A percentile compares a stretch with the other conserved stretches of the same genome.
These are phyloP conservation scores for Suaeda aralocaspica DNA, from an alignment of 148 eudicot genomes.

Conservation along the genomic window DNA sequence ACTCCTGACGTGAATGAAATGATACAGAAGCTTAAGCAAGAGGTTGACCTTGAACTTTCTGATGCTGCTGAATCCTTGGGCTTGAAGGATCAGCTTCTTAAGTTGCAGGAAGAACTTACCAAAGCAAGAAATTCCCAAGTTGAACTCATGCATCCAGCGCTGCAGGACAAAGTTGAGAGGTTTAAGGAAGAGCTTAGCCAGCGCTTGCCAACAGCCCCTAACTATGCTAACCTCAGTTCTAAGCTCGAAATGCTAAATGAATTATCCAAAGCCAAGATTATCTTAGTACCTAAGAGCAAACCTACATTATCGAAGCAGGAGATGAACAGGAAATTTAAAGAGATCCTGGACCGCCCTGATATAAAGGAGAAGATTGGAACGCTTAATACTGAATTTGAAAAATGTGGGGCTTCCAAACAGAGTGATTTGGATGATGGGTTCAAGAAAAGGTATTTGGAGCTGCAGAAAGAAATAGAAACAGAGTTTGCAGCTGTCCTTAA, in stretches of 20 bases:
- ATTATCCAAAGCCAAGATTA: constrained; percentile 43
- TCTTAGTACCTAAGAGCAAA: constrained; percentile 43
- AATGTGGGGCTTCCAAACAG: constrained; percentile 42
- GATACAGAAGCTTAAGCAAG: constrained; percentile 53
- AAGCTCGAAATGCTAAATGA: constrained; percentile 72
- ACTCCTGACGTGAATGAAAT: constrained; percentile 47
- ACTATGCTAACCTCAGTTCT: constrained; percentile 48
- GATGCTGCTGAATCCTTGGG: constrained; percentile 72
- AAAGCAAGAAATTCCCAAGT: constrained; percentile 60
- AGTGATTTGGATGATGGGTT: constrained; percentile 40
- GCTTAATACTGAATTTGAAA: constrained; percentile 55
- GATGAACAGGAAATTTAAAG: constrained; percentile 47
- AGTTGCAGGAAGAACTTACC: constrained; percentile 55
- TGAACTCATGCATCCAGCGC: constrained; percentile 39
- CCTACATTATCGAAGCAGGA: constrained; percentile 38
- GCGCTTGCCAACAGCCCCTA: constrained; percentile 58
- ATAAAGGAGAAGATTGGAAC: constrained; percentile 56
- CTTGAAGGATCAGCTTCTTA: constrained; percentile 42
- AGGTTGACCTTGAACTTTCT: constrained; percentile 58
- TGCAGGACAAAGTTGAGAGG: constrained; percentile 50
- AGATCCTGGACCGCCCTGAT: constrained; percentile 46
- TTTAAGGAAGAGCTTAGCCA: constrained; percentile 54
- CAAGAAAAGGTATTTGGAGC: constrained; percentile 43
- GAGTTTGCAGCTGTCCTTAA: constrained; percentile 43
- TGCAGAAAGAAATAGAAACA: constrained; percentile 47